Evolutionary conservation across 495 filamentous ascomycete genomes (phyloP).

Genomic region (Bacidia gigantensis): DNA sequence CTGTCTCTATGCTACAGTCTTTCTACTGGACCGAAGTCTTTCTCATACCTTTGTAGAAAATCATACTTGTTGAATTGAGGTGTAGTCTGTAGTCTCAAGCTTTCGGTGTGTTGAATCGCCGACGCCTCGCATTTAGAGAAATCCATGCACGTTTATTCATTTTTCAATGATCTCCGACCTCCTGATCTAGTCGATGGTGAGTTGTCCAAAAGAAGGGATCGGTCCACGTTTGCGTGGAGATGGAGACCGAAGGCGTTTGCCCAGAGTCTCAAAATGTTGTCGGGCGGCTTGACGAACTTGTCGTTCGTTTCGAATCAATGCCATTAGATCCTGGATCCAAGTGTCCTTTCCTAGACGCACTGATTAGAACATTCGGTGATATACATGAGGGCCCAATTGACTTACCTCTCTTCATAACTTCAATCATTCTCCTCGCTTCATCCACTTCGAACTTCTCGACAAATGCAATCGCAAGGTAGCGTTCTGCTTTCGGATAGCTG

Average conservation of each 20-base stretch:
- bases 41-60: too few species aligned
- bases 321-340: background rate
- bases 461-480: background rate
- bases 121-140: too few species aligned
- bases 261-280: background rate
- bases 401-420: background rate
- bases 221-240: background rate
- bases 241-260: background rate
- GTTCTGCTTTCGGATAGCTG: background rate
- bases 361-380: background rate
- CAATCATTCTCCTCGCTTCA: background rate
- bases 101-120: too few species aligned
- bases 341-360: background rate
- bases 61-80: too few species aligned
- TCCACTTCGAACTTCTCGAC: background rate
- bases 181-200: too few species aligned
- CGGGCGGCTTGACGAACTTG: slow-evolving; percentile 52
- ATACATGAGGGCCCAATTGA: background rate
- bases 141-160: too few species aligned
- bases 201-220: background rate
- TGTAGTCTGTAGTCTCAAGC: too few species aligned
- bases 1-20: too few species aligned
- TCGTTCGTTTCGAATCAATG: slow-evolving; percentile 57
- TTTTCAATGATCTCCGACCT: too few species aligned
- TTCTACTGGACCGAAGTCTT: too few species aligned